phyloP scores from a whole-genome alignment of 495 filamentous ascomycete species.

The Thermochaetoides thermophila region DNA sequence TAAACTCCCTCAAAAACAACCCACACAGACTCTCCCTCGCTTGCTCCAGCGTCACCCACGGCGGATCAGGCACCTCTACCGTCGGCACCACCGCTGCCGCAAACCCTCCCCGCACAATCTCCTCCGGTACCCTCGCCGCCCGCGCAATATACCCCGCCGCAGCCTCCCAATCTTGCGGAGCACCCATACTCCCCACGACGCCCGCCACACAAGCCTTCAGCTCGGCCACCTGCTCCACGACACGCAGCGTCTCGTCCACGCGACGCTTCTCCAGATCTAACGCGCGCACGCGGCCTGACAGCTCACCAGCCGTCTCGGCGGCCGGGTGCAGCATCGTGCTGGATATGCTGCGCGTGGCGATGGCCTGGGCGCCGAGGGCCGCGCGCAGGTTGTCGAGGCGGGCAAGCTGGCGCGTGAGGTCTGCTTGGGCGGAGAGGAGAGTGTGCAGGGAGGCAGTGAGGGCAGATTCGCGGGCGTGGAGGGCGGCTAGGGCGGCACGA shows the following conservation, averaged over 20 bases:
- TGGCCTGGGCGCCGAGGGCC: slow-evolving; percentile 74
- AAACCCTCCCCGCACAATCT: slow-evolving; percentile 72
- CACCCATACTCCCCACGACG: slow-evolving; percentile 92
- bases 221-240: slow-evolving; percentile 92
- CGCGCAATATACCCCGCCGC: slow-evolving; percentile 80
- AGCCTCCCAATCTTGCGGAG: slow-evolving; percentile 95
- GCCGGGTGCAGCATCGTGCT: slow-evolving; percentile 78
- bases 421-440: slow-evolving; percentile 64
- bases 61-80: slow-evolving; percentile 85
- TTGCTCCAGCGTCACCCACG: slow-evolving; percentile 70
- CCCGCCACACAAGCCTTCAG: slow-evolving; percentile 91
- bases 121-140: slow-evolving; percentile 60
- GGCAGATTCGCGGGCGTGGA: slow-evolving; percentile 59
- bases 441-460: slow-evolving; percentile 61
- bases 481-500: slow-evolving; percentile 52
- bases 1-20: slow-evolving; percentile 86
- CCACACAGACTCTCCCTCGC: slow-evolving; percentile 77
- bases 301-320: slow-evolving; percentile 69
- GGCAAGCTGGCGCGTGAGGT: slow-evolving; percentile 66
- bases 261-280: slow-evolving; percentile 82
- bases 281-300: slow-evolving; percentile 68
- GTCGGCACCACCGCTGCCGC: slow-evolving; percentile 87
- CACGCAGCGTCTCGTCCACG: slow-evolving; percentile 75
- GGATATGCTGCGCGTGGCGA: slow-evolving; percentile 67
- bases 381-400: slow-evolving; percentile 86